Evolutionary conservation across 257 asterid species (phyloP).

Genomic region (Penstemon newberryi): DNA sequence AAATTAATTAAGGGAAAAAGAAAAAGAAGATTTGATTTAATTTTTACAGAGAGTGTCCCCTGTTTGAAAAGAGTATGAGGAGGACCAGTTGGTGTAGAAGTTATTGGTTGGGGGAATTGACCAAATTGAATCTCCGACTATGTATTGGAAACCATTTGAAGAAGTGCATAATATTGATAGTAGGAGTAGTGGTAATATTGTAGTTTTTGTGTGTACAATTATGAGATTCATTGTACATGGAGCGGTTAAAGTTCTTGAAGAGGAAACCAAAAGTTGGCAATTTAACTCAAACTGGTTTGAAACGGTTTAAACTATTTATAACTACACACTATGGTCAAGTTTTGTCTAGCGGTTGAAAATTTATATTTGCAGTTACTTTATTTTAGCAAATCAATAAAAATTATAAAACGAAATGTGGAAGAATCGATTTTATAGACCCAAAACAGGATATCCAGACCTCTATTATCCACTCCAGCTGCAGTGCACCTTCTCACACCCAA

Average conservation of each 20-base stretch:
- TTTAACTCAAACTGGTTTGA: no score
- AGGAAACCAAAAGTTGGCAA: no score
- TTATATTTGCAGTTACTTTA: no score
- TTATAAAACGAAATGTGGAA: no score
- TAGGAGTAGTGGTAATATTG: background rate
- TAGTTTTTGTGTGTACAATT: no score
- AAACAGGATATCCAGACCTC: slow-evolving; percentile 13
- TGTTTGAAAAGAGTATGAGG: slow-evolving; percentile 43
- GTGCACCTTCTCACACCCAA: slow-evolving; percentile 50
- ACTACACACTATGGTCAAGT: no score
- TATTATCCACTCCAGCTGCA: slow-evolving; percentile 29
- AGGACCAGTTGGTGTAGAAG: slow-evolving; percentile 72
- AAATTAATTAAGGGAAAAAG: background rate
- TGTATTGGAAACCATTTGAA: slow-evolving; percentile 31
- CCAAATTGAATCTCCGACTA: slow-evolving; percentile 71
- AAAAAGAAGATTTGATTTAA: background rate
- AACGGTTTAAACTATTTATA: no score
- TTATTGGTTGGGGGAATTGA: slow-evolving; percentile 53
- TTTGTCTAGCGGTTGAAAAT: no score
- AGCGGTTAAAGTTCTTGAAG: no score
- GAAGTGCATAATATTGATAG: background rate
- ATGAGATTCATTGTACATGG: no score
- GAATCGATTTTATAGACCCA: background rate
- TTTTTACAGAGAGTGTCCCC: slow-evolving; percentile 64
- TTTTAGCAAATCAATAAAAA: no score